These are phyloP conservation scores for Zygotorulaspora mrakii DNA, from an alignment of 1,139 yeast genomes.

Conservation along the genomic window DNA sequence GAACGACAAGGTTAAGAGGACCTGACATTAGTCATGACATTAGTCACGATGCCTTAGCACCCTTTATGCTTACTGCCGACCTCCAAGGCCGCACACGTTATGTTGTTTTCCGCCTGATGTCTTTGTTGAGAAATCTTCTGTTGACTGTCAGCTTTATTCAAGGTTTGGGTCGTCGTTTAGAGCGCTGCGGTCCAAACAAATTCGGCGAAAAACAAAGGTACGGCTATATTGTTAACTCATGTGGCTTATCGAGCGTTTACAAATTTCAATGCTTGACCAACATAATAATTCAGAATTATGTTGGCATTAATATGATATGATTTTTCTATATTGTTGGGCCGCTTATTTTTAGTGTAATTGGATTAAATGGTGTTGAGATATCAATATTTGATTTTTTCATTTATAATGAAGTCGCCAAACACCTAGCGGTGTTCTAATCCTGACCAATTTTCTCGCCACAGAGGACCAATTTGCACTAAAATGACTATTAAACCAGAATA, in stretches of 20 bases:
- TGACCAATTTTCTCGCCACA: neutral
- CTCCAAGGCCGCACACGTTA: too few relatives aligned
- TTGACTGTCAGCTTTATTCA: neutral
- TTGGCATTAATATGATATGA: too few relatives aligned
- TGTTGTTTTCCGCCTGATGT: neutral
- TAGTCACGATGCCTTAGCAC: too few relatives aligned
- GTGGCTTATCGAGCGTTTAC: neutral
- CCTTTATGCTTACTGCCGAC: too few relatives aligned
- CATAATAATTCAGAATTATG: too few relatives aligned
- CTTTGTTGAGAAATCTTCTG: neutral
- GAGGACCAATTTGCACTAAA: neutral
- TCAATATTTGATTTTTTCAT: too few relatives aligned
- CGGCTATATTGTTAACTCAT: neutral
- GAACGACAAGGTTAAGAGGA: too few relatives aligned
- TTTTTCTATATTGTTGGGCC: neutral
- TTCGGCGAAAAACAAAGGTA: slow-evolving; percentile 1
- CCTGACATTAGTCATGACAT: too few relatives aligned
- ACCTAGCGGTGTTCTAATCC: neutral
- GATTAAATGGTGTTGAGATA: too few relatives aligned
- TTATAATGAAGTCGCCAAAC: neutral
- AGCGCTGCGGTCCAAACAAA: neutral
- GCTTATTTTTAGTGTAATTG: too few relatives aligned
- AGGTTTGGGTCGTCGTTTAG: neutral
- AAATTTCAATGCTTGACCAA: too few relatives aligned
- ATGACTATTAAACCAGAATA: slow-evolving; percentile 55